Base-by-base conservation (phyloP, 805 yeast genomes). In the Yarrowia hollandica region DNA sequence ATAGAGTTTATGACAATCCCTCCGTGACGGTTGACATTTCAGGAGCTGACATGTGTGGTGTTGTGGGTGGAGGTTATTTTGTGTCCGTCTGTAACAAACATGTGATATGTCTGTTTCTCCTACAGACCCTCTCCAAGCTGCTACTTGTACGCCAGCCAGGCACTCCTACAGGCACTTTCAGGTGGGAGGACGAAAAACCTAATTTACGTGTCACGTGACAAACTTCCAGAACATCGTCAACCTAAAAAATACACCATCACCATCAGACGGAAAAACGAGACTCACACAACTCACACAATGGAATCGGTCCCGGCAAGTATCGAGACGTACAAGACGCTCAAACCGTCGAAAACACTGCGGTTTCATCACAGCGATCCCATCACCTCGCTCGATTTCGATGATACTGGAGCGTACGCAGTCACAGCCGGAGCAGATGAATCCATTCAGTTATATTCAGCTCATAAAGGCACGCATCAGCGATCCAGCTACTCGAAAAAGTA, bases 401-500 rank as follows among this genome's bases (percentile, higher is more conserved):
- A 87, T 65, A 76, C 86, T 8, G 98, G 98, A 4, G 86, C 85
- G 63, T 86, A 76, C 69, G 75, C 88, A 30, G 72, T 94, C 30
- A 79, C 95, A 1, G 90, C 96, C 3, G 82, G 84, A 4, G 95
- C 88, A 6, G 96, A 90, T 72, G 92, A 89, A 68, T 77, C 87
- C 22, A 83, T 94, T 66, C 95, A 90, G 66, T 74, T 94, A 16
- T 92, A 90, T 70, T 96, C 92, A 72, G 75, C 79, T n/a, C 78
- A 79, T 61, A 60, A 69, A 1, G 97, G 97, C 5, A 76, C 79
- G 58, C 65, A 67, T n/a, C 72, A 68, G 60, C 63, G 61, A 41
- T 82, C 90, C 4, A 79, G 88, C 8, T 85, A 82, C 61, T 85
- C 94, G 25, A 91, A 90, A 73, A 94, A 94, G 68, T 94, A 94